Base-by-base conservation (phyloP, 1,284 basidiomycete species). In the Boletus smithii region DNA sequence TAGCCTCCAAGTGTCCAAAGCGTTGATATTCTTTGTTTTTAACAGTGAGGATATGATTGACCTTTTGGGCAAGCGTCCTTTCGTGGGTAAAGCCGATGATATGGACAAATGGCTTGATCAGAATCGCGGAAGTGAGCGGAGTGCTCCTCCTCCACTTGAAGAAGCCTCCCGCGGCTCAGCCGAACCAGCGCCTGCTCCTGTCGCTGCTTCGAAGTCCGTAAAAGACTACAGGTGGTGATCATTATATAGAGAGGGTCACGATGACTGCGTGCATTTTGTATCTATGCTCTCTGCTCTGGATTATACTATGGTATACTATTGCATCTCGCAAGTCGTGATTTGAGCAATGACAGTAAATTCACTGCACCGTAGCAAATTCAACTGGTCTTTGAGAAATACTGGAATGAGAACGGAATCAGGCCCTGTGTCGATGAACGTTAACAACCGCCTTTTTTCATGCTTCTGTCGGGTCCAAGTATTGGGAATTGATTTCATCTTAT, bases 31-130 rank as follows among this genome's bases (percentile, higher is more conserved):
- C 24, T 42, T 26, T 31, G 30, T 31, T 29, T 41, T 49, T 67
- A 61, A 38, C 42, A 81, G 81, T 33, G 88, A 91, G 76, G 89
- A 94, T 60, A 95, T 95, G 91, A 85, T 91, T 53, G 69, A 77
- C 29, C 72, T 94, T 20, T 78, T 97, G 30, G 93, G 94, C 39
- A 85, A 85, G 58, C 81, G 93, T 38, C 91, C 91, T 14, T 95
- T 95, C 65, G 74, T 71, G 30, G 79, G 81, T 52, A 79, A 80
- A 39, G 79, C 82, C 36, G 93, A 94, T 63, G 91, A 94, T 59
- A 94, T 95, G 91, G 91, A 95, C 72, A 89, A 86, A 65, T 94
- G 91, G 85, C 76, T 95, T 18, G 91, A 94, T 60, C 79, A 85
- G 62, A 79, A 89, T 61, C 76, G 75, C 37, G 69, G 69, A 39